Evolutionary conservation across 345 rosid genomes (phyloP), one percentile per base, ranked within the genome.

Genomic region (Laguncularia racemosa): DNA sequence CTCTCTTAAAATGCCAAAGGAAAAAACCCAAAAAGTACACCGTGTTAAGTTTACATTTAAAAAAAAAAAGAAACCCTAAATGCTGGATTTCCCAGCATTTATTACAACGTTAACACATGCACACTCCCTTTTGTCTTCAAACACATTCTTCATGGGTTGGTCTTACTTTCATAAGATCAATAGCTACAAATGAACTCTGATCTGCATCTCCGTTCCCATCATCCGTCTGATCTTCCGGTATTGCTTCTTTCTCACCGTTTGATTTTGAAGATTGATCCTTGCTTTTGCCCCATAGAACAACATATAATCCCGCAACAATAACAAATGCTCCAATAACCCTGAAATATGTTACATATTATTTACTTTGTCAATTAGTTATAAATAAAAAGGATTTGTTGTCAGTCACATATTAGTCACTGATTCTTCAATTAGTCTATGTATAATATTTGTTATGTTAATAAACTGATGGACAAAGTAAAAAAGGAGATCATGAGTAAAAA

Each of bases 251-350:
- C 11, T 63, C 57, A n/a, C 17, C 51, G 33, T 43, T 18, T 16
- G 72, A 46, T 48, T 46, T 47, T 17, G 56, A 46, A 58, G 45
- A 45, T 55, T 70, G 66, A 70, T 91, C 96, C 64, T 79, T 81
- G 68, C 83, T 77, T 56, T 85, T 84, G 6, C 95, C 95, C 97
- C 96, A 91, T 23, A 91, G 67, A 43, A 88, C 86, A 13, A 82
- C 55, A 23, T 91, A 87, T 13, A 91, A 72, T 12, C 97, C 97
- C 16, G 69, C 49, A 3, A 85, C 81, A 62, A 91, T 85, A 48
- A 79, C 82, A 5, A 69, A 2, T 51, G 89, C 88, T 60, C 95
- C 95, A 52, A 83, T 50, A 8, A 78, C 68, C 86, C 95, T 83
- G 51, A 51, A 53, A 48, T 50, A 14, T 50, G 1, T 33, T 48